A percentile compares a stretch with the other conserved stretches of the same genome.
phyloP scores from a whole-genome alignment of 306 rosid genomes.

The Gastrolobium bilobum region DNA sequence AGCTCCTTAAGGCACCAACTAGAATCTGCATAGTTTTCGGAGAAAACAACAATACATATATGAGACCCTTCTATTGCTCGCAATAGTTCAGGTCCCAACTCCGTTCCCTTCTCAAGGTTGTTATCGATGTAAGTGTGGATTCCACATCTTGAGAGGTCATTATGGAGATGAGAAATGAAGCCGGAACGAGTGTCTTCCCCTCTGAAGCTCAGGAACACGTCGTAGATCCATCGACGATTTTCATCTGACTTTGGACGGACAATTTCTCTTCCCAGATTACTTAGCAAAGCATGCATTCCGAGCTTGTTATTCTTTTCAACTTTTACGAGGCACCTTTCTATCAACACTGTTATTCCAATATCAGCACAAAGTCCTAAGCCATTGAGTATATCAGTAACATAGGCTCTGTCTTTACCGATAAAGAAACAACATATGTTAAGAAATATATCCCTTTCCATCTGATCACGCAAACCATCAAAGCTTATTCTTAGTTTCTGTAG shows the following conservation, averaged over 20 bases:
- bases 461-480: slow-evolving; percentile 7
- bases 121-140: not conserved
- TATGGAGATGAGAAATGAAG: not conserved
- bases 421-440: slow-evolving; percentile 50
- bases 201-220: slow-evolving; percentile 38
- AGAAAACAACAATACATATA: not conserved
- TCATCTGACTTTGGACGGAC: no score
- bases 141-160: not conserved
- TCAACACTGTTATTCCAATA: no score
- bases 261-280: no score
- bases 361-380: slow-evolving; percentile 41
- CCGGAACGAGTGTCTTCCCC: not conserved
- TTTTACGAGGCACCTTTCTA: slow-evolving; percentile 37
- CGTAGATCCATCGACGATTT: not conserved
- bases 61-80: slow-evolving; percentile 17
- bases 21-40: not conserved
- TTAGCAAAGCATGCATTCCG: not conserved
- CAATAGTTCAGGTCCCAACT: not conserved
- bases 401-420: slow-evolving; percentile 21
- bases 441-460: slow-evolving; percentile 34
- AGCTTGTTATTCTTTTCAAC: slow-evolving; percentile 13
- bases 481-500: slow-evolving; percentile 18
- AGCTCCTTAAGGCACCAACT: slow-evolving; percentile 11
- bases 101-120: not conserved
- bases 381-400: slow-evolving; percentile 10